Evolutionary conservation across 768 basidiomycete species (phyloP).

Genomic region (Infundibulicybe gibba): DNA sequence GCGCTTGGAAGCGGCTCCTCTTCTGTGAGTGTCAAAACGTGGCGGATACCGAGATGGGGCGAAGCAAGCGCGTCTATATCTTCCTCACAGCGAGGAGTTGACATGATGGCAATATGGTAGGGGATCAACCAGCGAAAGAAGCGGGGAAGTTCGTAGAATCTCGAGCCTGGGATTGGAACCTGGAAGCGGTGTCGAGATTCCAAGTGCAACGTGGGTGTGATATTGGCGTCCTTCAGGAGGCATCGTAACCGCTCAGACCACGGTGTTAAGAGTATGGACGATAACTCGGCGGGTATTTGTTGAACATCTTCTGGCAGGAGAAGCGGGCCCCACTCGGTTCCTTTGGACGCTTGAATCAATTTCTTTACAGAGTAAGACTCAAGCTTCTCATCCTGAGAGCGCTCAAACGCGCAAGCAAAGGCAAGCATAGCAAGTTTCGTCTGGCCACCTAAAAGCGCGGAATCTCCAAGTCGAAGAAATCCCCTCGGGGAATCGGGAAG

Average conservation of each 20-base stretch:
- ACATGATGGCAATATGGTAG: conserved; percentile 56
- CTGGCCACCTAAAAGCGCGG: conserved; percentile 25
- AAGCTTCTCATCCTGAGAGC: conserved; percentile 30
- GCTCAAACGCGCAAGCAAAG: conserved; percentile 44
- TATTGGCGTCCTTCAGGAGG: conserved; percentile 23
- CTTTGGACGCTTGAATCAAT: conserved; percentile 36
- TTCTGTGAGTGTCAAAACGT: conserved; percentile 56
- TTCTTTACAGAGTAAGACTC: conserved; percentile 41
- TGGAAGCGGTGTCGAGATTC: conserved; percentile 36
- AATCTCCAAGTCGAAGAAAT: conserved; percentile 48
- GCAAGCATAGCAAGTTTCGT: conserved; percentile 54
- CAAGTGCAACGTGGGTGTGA: conserved; percentile 34
- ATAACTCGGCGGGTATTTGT: conserved; percentile 32
- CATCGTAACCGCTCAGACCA: conserved; percentile 36
- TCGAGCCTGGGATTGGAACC: conserved; percentile 22
- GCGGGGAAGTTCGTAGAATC: conserved; percentile 42
- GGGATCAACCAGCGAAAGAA: conserved; percentile 66
- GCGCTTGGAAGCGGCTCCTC: conserved; percentile 43
- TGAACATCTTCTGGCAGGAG: conserved; percentile 37
- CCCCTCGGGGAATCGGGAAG: conserved; percentile 37
- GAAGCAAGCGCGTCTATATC: conserved; percentile 48
- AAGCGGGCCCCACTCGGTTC: conserved; percentile 51
- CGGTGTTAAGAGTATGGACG: conserved; percentile 28
- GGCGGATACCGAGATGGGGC: conserved; percentile 47
- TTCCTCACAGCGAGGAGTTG: conserved; percentile 46